Percentiles rank a stretch among this genome's conserved stretches.
phyloP scores from a whole-genome alignment of 176 grass and related monocot genomes.

The Puccinellia tenuiflora region DNA sequence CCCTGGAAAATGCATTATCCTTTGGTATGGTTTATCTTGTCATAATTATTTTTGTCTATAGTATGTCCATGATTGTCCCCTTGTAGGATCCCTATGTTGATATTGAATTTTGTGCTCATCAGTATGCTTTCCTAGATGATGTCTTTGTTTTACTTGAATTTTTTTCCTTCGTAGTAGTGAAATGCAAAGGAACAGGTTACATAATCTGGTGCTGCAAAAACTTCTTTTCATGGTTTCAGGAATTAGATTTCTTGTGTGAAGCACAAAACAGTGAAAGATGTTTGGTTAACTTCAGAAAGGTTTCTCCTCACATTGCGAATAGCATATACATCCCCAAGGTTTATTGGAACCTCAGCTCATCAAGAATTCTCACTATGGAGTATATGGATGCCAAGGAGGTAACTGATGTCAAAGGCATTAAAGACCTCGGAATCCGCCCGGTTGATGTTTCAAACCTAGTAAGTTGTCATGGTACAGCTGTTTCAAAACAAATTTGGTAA shows the following conservation, averaged over 20 bases:
- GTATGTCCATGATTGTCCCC: not conserved
- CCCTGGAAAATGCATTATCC: constrained; percentile 13
- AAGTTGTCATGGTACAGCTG: constrained; percentile 23
- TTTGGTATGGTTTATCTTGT: not conserved
- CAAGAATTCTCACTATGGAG: constrained; percentile 91
- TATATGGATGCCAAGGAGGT: constrained; percentile 91
- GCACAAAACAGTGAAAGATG: constrained; percentile 85
- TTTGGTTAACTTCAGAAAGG: constrained; percentile 72
- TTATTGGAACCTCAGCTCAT: constrained; percentile 78
- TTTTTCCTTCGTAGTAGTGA: constrained; percentile 4
- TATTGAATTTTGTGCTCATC: constrained; percentile 10
- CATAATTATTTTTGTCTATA: constrained; percentile 7
- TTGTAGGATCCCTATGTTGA: not conserved
- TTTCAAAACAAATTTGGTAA: not conserved
- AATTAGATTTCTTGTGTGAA: constrained; percentile 86
- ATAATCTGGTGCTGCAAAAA: constrained; percentile 1
- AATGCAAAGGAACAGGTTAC: not conserved
- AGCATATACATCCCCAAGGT: constrained; percentile 86
- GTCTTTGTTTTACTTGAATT: not conserved
- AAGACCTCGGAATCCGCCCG: constrained; percentile 54
- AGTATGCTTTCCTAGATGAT: constrained; percentile 9
- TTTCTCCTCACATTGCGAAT: constrained; percentile 69
- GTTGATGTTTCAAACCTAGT: constrained; percentile 91
- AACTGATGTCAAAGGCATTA: constrained; percentile 85
- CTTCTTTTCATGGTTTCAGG: constrained; percentile 43